Evolutionary conservation across 2,329 filamentous ascomycete species (phyloP).

Genomic region (Neospermospora avenae): DNA sequence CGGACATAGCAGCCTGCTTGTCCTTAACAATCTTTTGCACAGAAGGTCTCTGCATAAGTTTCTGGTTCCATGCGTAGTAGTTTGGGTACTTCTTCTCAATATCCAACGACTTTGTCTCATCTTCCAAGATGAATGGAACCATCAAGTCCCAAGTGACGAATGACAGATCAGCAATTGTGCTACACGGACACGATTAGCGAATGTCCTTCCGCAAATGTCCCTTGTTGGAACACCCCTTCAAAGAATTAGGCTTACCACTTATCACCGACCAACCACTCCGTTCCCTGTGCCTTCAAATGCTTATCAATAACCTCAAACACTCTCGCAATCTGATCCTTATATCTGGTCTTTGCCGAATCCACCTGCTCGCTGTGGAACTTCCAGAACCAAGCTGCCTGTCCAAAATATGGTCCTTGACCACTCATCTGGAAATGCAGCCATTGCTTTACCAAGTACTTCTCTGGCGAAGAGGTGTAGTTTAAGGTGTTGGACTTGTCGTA

Average conservation of each 20-base stretch:
- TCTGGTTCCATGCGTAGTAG: slow-evolving; percentile 22
- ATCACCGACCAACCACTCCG: slow-evolving; percentile 39
- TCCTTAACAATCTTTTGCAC: slow-evolving; percentile 21
- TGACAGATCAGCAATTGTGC: slow-evolving; percentile 37
- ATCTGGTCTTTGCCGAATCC: slow-evolving; percentile 42
- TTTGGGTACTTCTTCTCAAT: slow-evolving; percentile 26
- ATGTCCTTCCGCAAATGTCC: neutral
- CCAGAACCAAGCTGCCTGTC: slow-evolving; percentile 26
- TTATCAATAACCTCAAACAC: slow-evolving; percentile 41
- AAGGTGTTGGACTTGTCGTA: slow-evolving; percentile 41
- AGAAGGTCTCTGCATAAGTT: slow-evolving; percentile 14
- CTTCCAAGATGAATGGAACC: slow-evolving; percentile 14
- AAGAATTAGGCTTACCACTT: slow-evolving; percentile 27
- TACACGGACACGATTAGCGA: slow-evolving; percentile 32
- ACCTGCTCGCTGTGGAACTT: slow-evolving; percentile 21
- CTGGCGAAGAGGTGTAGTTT: slow-evolving; percentile 33
- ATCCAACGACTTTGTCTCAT: slow-evolving; percentile 10
- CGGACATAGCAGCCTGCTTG: slow-evolving; percentile 12
- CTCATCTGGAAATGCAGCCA: slow-evolving; percentile 41
- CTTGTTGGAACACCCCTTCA: no score
- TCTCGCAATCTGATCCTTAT: slow-evolving; percentile 40
- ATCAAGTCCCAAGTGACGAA: slow-evolving; percentile 22
- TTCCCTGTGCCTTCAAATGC: slow-evolving; percentile 29
- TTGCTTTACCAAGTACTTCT: slow-evolving; percentile 36
- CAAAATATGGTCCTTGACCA: slow-evolving; percentile 43